phyloP scores from a whole-genome alignment of 371 early-diverging fungal species.

The Mucor velutinosus region DNA sequence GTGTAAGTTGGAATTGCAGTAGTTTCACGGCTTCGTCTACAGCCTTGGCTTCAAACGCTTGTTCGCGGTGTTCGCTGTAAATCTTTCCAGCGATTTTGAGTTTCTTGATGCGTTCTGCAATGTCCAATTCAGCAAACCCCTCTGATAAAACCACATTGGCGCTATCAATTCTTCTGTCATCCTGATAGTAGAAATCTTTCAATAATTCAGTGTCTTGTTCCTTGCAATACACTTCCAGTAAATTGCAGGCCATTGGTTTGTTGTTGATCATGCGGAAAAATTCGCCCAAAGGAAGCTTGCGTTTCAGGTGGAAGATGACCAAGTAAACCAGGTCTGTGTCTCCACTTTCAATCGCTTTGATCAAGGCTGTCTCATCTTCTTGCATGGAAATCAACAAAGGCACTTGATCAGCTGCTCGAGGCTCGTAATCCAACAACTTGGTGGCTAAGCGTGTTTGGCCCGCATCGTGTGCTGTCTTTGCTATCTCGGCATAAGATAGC shows the following conservation, averaged over 20 bases:
- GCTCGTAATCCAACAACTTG: conserved; percentile 90
- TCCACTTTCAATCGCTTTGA: conserved; percentile 92
- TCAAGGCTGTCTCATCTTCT: conserved; percentile 84
- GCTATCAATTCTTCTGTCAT: conserved; percentile 79
- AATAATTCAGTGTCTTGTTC: conserved; percentile 78
- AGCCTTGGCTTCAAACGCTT: conserved; percentile 76
- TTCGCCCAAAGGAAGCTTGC: conserved; percentile 81
- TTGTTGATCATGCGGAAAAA: conserved; percentile 87
- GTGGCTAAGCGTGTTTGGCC: conserved; percentile 91
- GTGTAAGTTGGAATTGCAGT: conserved; percentile 68
- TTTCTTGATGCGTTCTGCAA: conserved; percentile 64
- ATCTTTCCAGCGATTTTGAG: conserved; percentile 71
- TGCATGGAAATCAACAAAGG: conserved; percentile 93
- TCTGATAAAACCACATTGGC: conserved; percentile 69
- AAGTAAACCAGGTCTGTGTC: conserved; percentile 95
- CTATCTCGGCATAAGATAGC: conserved; percentile 89
- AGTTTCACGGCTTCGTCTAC: conserved; percentile 79
- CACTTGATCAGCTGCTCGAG: conserved; percentile 92
- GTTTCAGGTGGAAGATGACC: conserved; percentile 86
- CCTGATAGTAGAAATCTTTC: conserved; percentile 94
- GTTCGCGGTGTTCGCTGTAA: conserved; percentile 75
- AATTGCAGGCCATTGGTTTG: conserved; percentile 78
- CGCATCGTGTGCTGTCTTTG: conserved; percentile 85
- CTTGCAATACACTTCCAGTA: conserved; percentile 83
- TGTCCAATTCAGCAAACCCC: conserved; percentile 60